phyloP scores from a whole-genome alignment of 129 eudicot genomes.

The Flaveria linearis region DNA sequence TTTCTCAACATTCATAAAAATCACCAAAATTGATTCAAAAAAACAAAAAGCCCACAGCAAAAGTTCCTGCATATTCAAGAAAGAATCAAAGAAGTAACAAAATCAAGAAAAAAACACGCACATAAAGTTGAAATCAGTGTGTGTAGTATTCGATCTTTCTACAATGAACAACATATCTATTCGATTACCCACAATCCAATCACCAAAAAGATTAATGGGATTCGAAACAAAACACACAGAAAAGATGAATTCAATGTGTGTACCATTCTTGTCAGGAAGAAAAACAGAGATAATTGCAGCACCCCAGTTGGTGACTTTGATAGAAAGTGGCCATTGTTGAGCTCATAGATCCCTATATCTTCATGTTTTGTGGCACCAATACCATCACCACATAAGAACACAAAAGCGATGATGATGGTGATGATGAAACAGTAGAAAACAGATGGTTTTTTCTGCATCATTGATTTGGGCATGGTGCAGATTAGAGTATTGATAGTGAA shows the following conservation, averaged over 20 bases:
- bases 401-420: constrained; percentile 12
- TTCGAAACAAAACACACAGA: not conserved
- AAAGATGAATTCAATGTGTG: constrained; percentile 17
- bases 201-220: constrained; percentile 1
- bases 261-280: constrained; percentile 81
- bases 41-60: not conserved
- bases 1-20: not conserved
- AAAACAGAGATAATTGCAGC: constrained; percentile 66
- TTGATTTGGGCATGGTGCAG: constrained; percentile 2
- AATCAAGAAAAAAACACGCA: not conserved
- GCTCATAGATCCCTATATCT: constrained; percentile 51
- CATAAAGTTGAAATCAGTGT: constrained; percentile 10
- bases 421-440: constrained; percentile 40
- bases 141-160: not conserved
- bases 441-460: constrained; percentile 25
- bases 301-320: constrained; percentile 64
- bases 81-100: not conserved
- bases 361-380: constrained; percentile 32
- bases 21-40: not conserved
- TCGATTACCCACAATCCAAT: not conserved
- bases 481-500: not conserved
- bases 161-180: not conserved
- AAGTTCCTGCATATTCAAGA: not conserved
- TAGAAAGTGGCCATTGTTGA: constrained; percentile 59
- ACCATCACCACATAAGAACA: constrained; percentile 21